These are phyloP conservation scores for Hysterium pulicare DNA, from an alignment of 2,329 filamentous ascomycete genomes.

Conservation along the genomic window DNA sequence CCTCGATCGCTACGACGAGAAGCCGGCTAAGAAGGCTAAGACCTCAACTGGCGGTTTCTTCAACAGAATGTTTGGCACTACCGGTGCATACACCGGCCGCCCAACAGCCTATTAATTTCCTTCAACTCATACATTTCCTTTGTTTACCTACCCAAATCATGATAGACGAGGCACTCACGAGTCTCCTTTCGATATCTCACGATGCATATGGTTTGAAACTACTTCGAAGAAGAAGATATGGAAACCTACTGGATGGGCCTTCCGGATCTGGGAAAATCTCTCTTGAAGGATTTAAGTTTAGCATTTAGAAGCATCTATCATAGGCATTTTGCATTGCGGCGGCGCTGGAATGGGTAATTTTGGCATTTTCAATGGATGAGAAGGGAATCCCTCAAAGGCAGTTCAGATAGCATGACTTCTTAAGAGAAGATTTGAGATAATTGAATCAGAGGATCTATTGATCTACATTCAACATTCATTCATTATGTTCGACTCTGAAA, in stretches of 20 bases:
- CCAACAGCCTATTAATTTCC: constrained; percentile 30
- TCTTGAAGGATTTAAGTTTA: background rate
- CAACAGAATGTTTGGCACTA: constrained; percentile 34
- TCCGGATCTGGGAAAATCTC: background rate
- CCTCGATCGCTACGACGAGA: constrained; percentile 31
- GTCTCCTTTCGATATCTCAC: constrained; percentile 11
- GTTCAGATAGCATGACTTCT: background rate
- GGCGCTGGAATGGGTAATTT: constrained; percentile 8
- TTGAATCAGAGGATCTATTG: background rate
- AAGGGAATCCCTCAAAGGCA: background rate
- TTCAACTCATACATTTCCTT: constrained; percentile 23
- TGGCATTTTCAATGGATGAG: constrained; percentile 2
- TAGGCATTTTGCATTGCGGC: constrained; percentile 17
- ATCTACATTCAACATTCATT: background rate
- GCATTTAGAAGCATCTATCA: constrained; percentile 9
- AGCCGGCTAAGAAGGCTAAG: constrained; percentile 40
- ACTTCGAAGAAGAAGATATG: constrained; percentile 10
- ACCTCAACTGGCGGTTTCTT: constrained; percentile 35
- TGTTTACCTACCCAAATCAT: constrained; percentile 14
- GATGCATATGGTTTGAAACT: constrained; percentile 11
- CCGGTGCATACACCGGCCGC: constrained; percentile 23
- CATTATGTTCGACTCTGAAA: background rate
- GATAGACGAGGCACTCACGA: constrained; percentile 9
- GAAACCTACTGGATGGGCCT: constrained; percentile 22
- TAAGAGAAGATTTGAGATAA: background rate